Evolutionary conservation across 2,329 filamentous ascomycete genomes (phyloP).

Genomic region (Epicoccum sorghinum): DNA sequence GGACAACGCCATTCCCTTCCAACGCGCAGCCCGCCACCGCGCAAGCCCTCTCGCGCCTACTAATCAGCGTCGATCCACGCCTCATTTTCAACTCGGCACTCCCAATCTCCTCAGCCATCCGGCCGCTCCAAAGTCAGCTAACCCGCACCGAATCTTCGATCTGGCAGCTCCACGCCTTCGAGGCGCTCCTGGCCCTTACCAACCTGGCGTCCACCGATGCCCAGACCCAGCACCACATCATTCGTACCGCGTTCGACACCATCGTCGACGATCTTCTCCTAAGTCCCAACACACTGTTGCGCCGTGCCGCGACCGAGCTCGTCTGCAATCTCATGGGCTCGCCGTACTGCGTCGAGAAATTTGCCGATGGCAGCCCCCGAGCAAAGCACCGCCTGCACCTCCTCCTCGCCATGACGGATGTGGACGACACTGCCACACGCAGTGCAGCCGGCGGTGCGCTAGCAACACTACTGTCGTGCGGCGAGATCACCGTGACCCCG

Average conservation of each 20-base stretch:
- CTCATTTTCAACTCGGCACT: slow-evolving; percentile 84
- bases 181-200: slow-evolving; percentile 87
- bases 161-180: slow-evolving; percentile 87
- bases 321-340: slow-evolving; percentile 86
- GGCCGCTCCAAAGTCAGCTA: slow-evolving; percentile 78
- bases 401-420: slow-evolving; percentile 84
- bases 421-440: slow-evolving; percentile 79
- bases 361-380: slow-evolving; percentile 68
- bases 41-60: slow-evolving; percentile 81
- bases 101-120: slow-evolving; percentile 76
- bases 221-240: slow-evolving; percentile 68
- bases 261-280: slow-evolving; percentile 81
- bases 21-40: slow-evolving; percentile 63
- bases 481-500: slow-evolving; percentile 73
- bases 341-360: slow-evolving; percentile 70
- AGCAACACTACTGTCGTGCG: slow-evolving; percentile 76
- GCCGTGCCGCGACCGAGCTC: slow-evolving; percentile 84
- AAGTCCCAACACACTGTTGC: slow-evolving; percentile 74
- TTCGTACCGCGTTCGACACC: slow-evolving; percentile 73
- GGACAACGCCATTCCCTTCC: slow-evolving; percentile 40
- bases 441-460: slow-evolving; percentile 87
- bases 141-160: slow-evolving; percentile 60
- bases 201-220: slow-evolving; percentile 84
- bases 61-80: slow-evolving; percentile 83
- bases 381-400: slow-evolving; percentile 80